Percentiles rank a stretch among this genome's conserved stretches.
Evolutionary conservation across 768 basidiomycete species (phyloP).

Genomic region (Stropharia rugosoannulata): DNA sequence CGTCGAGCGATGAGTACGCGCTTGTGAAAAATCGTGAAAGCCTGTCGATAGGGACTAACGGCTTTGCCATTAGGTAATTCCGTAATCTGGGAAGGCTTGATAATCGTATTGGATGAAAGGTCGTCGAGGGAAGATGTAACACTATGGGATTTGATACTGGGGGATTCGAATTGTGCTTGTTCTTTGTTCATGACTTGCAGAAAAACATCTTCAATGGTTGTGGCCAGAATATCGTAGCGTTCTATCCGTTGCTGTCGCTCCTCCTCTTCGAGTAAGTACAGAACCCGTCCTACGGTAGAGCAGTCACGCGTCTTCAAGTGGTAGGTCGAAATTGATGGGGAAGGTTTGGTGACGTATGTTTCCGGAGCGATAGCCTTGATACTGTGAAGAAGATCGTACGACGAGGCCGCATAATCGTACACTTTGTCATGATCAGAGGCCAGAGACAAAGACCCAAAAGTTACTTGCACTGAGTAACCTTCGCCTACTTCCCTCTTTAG

Average conservation of each 20-base stretch:
- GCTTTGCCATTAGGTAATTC: constrained; percentile 50
- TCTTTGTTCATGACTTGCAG: constrained; percentile 61
- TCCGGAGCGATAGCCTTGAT: constrained; percentile 47
- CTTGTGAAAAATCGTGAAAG: constrained; percentile 73
- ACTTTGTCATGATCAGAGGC: constrained; percentile 3
- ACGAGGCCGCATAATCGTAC: constrained; percentile 9
- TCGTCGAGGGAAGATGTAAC: constrained; percentile 12
- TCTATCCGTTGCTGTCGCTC: constrained; percentile 32
- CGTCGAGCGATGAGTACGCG: constrained; percentile 62
- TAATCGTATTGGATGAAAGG: constrained; percentile 13
- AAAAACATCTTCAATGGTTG: constrained; percentile 82
- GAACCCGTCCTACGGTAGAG: constrained; percentile 48
- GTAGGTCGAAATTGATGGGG: constrained; percentile 44
- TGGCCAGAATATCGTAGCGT: constrained; percentile 67
- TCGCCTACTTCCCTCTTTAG: constrained; percentile 70
- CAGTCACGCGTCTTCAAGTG: constrained; percentile 65
- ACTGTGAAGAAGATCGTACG: constrained; percentile 35
- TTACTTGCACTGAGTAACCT: constrained; percentile 66
- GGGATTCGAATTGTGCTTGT: constrained; percentile 20
- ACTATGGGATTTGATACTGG: constrained; percentile 8
- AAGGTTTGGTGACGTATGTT: constrained; percentile 37
- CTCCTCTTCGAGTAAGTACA: constrained; percentile 51
- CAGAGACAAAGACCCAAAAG: constrained; percentile 28
- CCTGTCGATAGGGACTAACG: constrained; percentile 59
- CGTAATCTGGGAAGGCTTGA: constrained; percentile 20